phyloP scores from a whole-genome alignment of 2,329 filamentous ascomycete genomes.

The Talaromyces sp. region DNA sequence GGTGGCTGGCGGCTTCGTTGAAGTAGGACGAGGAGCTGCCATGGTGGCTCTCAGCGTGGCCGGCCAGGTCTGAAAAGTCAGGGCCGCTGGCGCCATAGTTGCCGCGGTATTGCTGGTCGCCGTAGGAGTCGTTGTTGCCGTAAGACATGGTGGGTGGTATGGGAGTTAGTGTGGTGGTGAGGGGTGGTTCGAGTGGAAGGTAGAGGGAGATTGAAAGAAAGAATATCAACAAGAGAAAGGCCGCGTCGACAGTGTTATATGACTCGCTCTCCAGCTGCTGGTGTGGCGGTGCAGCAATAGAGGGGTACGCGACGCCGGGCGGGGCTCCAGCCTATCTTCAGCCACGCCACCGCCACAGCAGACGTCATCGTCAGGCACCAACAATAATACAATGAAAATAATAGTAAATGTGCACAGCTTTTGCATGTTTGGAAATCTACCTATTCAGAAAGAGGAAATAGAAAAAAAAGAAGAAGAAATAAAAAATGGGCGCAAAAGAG shows the following conservation, averaged over 20 bases:
- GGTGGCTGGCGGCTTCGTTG: constrained; percentile 51
- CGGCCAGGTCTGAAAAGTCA: constrained; percentile 15
- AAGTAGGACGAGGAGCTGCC: constrained; percentile 49
- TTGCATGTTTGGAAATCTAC: background rate
- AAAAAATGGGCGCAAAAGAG: background rate
- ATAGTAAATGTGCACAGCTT: background rate
- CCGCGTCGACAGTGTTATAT: background rate
- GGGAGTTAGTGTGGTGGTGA: background rate
- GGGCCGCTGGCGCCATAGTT: constrained; percentile 8
- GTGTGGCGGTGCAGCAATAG: background rate
- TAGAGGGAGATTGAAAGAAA: background rate
- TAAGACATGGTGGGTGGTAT: constrained; percentile 12
- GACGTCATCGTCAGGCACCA: background rate
- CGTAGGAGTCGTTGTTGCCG: constrained; percentile 14
- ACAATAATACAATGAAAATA: background rate
- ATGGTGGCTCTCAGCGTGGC: constrained; percentile 52
- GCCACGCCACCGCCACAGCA: background rate
- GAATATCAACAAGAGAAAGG: background rate
- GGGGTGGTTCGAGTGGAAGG: background rate
- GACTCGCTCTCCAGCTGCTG: background rate
- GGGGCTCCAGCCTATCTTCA: background rate
- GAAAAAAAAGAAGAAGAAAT: background rate
- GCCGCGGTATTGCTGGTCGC: constrained; percentile 12
- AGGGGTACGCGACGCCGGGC: background rate
- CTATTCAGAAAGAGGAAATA: background rate